A percentile compares a stretch with the other conserved stretches of the same genome.
Evolutionary conservation across 495 filamentous ascomycete genomes (phyloP).

Genomic region (Copromyces sp.): DNA sequence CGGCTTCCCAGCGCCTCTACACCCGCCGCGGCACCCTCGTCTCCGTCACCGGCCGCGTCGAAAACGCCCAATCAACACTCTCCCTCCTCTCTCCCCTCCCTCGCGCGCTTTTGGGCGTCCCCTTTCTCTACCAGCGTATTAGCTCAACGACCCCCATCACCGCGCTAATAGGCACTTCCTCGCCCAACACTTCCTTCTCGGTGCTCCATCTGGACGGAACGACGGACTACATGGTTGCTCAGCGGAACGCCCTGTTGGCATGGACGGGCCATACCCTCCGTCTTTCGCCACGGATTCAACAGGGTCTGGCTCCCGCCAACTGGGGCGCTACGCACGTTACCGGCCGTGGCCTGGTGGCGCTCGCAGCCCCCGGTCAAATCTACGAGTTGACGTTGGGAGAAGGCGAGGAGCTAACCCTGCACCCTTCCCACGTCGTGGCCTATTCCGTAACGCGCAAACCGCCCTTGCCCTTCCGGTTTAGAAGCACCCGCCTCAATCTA

Average conservation of each 20-base stretch:
- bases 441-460: slow-evolving; percentile 66
- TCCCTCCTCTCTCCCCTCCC: slow-evolving; percentile 76
- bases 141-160: slow-evolving; percentile 77
- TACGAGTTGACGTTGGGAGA: slow-evolving; percentile 69
- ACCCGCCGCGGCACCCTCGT: slow-evolving; percentile 86
- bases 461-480: slow-evolving; percentile 76
- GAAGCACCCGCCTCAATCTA: slow-evolving; percentile 61
- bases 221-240: slow-evolving; percentile 90
- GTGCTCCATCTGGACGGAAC: slow-evolving; percentile 85
- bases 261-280: slow-evolving; percentile 89
- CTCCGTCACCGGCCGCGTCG: slow-evolving; percentile 75
- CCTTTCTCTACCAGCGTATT: slow-evolving; percentile 89
- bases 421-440: slow-evolving; percentile 80
- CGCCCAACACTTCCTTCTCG: slow-evolving; percentile 70
- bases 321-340: slow-evolving; percentile 87
- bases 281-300: slow-evolving; percentile 63
- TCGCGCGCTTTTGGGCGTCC: slow-evolving; percentile 67
- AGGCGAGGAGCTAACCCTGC: slow-evolving; percentile 78
- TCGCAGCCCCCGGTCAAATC: slow-evolving; percentile 76
- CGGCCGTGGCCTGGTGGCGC: slow-evolving; percentile 74
- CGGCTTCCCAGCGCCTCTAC: slow-evolving; percentile 85
- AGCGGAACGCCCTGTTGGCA: slow-evolving; percentile 74
- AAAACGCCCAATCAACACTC: slow-evolving; percentile 83
- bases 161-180: slow-evolving; percentile 77
- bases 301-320: slow-evolving; percentile 65